These are phyloP conservation scores for Arthroderma uncinatum DNA, from an alignment of 2,329 filamentous ascomycete genomes.

Conservation along the genomic window DNA sequence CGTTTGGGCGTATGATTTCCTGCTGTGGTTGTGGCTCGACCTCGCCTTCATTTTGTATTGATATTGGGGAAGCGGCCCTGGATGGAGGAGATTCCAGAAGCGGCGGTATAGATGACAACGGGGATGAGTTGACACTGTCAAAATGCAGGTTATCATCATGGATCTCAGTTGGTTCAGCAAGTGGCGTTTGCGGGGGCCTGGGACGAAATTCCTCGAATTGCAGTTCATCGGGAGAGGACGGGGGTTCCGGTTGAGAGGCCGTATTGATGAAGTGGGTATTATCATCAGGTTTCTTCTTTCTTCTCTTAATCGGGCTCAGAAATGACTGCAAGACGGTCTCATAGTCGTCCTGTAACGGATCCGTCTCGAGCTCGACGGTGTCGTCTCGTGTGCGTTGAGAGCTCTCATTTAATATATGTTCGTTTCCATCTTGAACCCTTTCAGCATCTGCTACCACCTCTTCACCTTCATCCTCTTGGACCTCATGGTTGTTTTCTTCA, in stretches of 20 bases:
- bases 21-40: neutral
- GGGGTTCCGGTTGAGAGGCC: neutral
- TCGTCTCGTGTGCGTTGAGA: neutral
- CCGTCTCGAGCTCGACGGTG: neutral
- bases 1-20: neutral
- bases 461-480: neutral
- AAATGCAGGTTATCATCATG: neutral
- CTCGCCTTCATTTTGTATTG: neutral
- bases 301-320: constrained; percentile 1
- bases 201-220: constrained; percentile 20
- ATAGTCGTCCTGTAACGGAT: neutral
- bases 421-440: neutral
- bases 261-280: neutral
- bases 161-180: neutral
- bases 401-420: neutral
- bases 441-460: neutral
- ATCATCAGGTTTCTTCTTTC: neutral
- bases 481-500: neutral
- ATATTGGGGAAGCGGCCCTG: neutral
- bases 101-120: constrained; percentile 29
- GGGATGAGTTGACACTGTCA: constrained; percentile 21
- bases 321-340: neutral
- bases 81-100: constrained; percentile 4
- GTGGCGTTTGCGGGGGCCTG: constrained; percentile 7
- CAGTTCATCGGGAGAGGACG: constrained; percentile 30